Conservation (phyloP, 176 grass and related monocot genomes). For the Aegilops tauschii region DNA sequence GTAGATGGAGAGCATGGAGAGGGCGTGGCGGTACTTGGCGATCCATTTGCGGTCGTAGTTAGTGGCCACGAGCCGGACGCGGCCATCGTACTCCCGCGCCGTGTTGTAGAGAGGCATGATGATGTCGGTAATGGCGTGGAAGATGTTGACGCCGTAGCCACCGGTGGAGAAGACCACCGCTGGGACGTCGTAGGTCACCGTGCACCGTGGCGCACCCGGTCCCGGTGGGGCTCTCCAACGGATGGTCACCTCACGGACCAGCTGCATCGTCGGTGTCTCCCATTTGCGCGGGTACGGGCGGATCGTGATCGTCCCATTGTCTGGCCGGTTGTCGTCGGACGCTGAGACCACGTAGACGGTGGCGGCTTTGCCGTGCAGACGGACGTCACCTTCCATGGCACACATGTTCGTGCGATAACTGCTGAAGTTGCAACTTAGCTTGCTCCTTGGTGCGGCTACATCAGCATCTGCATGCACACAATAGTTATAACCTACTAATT, state of each 20-base stretch:
- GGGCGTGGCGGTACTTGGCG: constrained; percentile 27
- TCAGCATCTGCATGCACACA: background rate
- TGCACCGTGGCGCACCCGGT: constrained; percentile 27
- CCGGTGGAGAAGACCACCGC: constrained; percentile 61
- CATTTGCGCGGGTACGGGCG: constrained; percentile 61
- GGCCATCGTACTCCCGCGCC: constrained; percentile 25
- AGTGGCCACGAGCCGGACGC: constrained; percentile 45
- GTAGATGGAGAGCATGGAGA: constrained; percentile 37
- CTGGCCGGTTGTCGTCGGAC: background rate
- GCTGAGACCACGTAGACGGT: constrained; percentile 35
- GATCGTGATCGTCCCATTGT: constrained; percentile 22
- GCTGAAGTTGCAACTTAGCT: constrained; percentile 51
- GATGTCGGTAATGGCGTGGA: constrained; percentile 61
- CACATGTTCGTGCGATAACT: constrained; percentile 31
- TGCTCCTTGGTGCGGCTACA: background rate
- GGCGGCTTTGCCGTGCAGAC: constrained; percentile 43
- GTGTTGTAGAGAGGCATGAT: constrained; percentile 67
- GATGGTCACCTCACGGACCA: constrained; percentile 34
- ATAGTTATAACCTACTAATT: background rate
- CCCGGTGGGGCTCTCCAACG: background rate
- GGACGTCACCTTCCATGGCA: constrained; percentile 57
- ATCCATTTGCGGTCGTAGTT: constrained; percentile 28
- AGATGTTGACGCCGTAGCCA: constrained; percentile 49
- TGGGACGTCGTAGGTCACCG: constrained; percentile 29
- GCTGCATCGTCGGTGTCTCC: constrained; percentile 30